A percentile compares a stretch with the other conserved stretches of the same genome.
These are phyloP conservation scores for Magnaporthiopsis rhizophila DNA, from an alignment of 2,329 filamentous ascomycete species.

Conservation along the genomic window DNA sequence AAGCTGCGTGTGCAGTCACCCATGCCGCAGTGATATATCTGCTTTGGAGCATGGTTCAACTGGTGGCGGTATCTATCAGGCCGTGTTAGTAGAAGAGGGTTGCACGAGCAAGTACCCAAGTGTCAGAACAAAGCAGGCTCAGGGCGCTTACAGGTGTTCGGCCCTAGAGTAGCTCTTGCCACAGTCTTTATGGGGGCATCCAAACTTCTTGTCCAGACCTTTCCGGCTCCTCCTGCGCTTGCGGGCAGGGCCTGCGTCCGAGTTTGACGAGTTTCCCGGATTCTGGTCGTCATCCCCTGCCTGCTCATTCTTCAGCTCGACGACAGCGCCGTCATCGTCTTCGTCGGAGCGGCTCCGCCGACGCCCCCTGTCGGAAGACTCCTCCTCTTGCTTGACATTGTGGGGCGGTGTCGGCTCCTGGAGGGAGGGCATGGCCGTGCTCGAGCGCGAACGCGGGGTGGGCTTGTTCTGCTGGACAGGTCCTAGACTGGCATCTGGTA, in stretches of 20 bases:
- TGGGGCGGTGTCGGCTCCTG: constrained; percentile 34
- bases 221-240: constrained; percentile 68
- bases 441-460: constrained; percentile 12
- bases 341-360: constrained; percentile 34
- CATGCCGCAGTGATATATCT: constrained; percentile 90
- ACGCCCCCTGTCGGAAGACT: constrained; percentile 28
- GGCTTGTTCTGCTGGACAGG: neutral
- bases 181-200: constrained; percentile 78
- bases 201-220: constrained; percentile 72
- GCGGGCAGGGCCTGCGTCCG: constrained; percentile 39
- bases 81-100: no score
- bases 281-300: constrained; percentile 29
- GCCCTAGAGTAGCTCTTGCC: constrained; percentile 95
- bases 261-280: constrained; percentile 42
- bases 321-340: constrained; percentile 30
- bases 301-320: constrained; percentile 27
- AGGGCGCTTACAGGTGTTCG: constrained; percentile 71
- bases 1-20: constrained; percentile 85
- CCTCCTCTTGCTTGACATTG: constrained; percentile 31
- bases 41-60: constrained; percentile 90
- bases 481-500: neutral
- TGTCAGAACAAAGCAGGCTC: constrained; percentile 12
- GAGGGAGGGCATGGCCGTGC: constrained; percentile 31
- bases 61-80: constrained; percentile 69
- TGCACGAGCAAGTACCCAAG: no score